Evolutionary conservation across 83 land plant genomes (phyloP).

Genomic region (Picea mariana): DNA sequence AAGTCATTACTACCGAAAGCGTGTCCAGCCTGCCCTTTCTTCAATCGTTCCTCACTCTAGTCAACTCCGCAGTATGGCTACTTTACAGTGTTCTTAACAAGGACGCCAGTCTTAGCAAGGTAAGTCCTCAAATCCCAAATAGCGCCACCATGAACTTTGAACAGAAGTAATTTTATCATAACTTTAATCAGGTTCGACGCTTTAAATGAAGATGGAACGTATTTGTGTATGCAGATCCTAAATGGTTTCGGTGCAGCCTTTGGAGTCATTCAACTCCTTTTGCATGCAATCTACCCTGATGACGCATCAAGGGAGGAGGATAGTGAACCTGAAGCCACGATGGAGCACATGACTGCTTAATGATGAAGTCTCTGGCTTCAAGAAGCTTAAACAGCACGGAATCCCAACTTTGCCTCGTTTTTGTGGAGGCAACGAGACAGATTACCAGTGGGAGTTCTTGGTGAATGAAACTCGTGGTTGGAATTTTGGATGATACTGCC

Average conservation of each 20-base stretch:
- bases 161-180: not conserved
- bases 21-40: constrained; percentile 10
- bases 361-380: no score
- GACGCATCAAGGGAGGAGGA: not conserved
- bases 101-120: constrained; percentile 6
- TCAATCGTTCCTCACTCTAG: not conserved
- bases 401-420: no score
- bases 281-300: not conserved
- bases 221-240: not conserved
- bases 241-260: not conserved
- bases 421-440: no score
- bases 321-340: not conserved
- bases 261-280: not conserved
- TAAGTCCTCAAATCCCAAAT: not conserved
- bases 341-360: constrained; percentile 13
- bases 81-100: not conserved
- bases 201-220: not conserved
- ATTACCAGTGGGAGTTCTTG: no score
- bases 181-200: no score
- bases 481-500: no score
- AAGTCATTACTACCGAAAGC: not conserved
- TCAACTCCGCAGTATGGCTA: constrained; percentile 6
- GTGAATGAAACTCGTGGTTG: no score
- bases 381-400: no score
- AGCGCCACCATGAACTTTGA: not conserved